Base-by-base conservation (phyloP, 108 stramenopile species). In the Cyclotella sp. region DNA sequence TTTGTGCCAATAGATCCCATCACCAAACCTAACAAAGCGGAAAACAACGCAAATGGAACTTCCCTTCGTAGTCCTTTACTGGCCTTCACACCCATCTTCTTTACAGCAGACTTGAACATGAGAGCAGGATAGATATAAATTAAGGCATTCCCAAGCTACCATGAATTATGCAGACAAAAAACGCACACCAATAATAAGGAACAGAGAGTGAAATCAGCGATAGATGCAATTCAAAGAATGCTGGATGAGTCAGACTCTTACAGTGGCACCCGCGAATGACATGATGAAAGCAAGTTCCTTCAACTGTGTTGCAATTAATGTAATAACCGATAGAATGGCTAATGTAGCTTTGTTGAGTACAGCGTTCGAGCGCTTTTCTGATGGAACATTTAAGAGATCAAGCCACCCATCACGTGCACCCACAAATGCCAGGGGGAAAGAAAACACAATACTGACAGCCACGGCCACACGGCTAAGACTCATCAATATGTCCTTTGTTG, bases 61-160 rank as follows among this genome's bases (percentile, higher is more conserved):
- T 88, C 83, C 26, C 76, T 62, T 71, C 78, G 75, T 34, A 84
- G 63, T 16, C 69, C 82, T 27, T 76, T 75, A 59, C 79, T 84
- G n/a, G 82, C 86, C 72, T 78, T 81, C 29, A 73, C 79, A 9
- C 85, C 85, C 85, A 86, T 81, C n/a, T 82, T 82, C 69, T 76
- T 84, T 34, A 86, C 85, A 46, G 87, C 87, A 30, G 73, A 51
- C 16, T 64, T 81, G 70, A 91, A 91, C 95, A 98, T 97, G 47
- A 96, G 77, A 15, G 95, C 85, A 1, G 97, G 97, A 77, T 94
- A 94, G 29, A 97, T 78, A 75, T 93, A 98, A 59, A 98, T 93
- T 60, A 98, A 80, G 6, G 92, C 87, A 29, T 91, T 92, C 10
- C 94, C 96, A n/a, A 98, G 66, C 34, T 58, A 21, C 22, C 16